Conservation (phyloP, 1,139 yeast species). For the Sugiyamaella japonica region DNA sequence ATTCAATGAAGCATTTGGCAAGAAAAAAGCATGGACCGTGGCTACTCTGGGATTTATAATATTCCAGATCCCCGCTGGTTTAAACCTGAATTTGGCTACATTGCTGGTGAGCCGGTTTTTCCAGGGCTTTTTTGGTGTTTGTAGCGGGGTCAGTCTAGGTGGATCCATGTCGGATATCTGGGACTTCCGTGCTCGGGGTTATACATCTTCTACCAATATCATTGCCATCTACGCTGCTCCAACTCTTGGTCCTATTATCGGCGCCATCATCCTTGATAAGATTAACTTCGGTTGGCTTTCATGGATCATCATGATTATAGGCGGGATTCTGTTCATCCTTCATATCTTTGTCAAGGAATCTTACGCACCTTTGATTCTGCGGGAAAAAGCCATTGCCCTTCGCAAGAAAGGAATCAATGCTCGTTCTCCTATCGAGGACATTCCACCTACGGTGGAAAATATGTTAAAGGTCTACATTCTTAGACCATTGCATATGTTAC, state of each 20-base stretch:
- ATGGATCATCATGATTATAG: conserved; percentile 19
- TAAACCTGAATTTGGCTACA: conserved; percentile 14
- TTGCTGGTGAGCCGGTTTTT: conserved; percentile 14
- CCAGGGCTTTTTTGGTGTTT: conserved; percentile 16
- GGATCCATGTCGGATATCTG: conserved; percentile 51
- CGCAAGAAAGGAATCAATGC: conserved; percentile 16
- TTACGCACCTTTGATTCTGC: conserved; percentile 14
- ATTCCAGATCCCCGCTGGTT: conserved; percentile 16
- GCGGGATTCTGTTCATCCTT: conserved; percentile 12
- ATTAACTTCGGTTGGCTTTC: conserved; percentile 19
- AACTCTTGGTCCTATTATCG: conserved; percentile 17
- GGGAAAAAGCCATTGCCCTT: conserved; percentile 9
- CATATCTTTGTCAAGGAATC: conserved; percentile 13
- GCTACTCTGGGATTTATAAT: conserved; percentile 46
- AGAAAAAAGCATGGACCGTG: conserved; percentile 52
- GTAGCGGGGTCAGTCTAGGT: conserved; percentile 65
- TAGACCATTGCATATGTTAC: conserved; percentile 11
- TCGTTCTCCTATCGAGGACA: conserved; percentile 13
- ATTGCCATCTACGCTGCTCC: conserved; percentile 20
- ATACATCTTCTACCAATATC: conserved; percentile 15
- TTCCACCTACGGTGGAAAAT: conserved; percentile 10
- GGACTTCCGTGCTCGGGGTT: conserved; percentile 14
- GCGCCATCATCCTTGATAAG: conserved; percentile 14
- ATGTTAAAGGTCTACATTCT: conserved; percentile 3
- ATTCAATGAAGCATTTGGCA: conserved; percentile 54